Evolutionary conservation across 371 early-diverging fungal species (phyloP).

Genomic region (Mucor circinelloides): DNA sequence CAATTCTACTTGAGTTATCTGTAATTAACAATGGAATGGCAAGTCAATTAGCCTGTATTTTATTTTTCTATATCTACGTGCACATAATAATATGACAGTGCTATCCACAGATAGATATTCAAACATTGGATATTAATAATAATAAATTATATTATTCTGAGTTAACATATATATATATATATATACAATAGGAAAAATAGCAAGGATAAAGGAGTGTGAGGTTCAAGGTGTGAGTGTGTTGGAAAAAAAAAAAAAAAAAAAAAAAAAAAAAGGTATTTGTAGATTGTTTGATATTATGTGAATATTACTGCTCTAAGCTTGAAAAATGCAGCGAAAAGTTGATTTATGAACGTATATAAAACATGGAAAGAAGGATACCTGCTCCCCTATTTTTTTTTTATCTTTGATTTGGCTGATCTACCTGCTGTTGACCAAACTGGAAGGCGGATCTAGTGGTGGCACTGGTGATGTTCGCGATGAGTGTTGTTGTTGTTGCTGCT

Average conservation of each 20-base stretch:
- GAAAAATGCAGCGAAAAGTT: not conserved
- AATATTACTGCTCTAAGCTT: not conserved
- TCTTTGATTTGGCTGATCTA: not conserved
- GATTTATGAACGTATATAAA: not conserved
- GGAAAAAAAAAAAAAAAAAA: not conserved
- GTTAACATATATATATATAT: not conserved
- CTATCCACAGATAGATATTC: not conserved
- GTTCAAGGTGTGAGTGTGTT: not conserved
- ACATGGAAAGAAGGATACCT: constrained; percentile 2
- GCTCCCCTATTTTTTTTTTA: not conserved
- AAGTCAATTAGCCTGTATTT: not conserved
- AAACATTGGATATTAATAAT: not conserved
- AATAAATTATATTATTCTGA: not conserved
- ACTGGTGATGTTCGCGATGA: not conserved
- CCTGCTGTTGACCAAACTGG: not conserved
- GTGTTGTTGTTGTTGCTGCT: not conserved
- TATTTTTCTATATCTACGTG: not conserved
- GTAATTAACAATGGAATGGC: no score
- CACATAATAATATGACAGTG: not conserved
- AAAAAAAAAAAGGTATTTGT: constrained; percentile 2
- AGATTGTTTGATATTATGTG: not conserved
- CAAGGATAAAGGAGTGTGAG: not conserved
- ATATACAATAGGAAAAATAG: not conserved
- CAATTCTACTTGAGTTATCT: no score
- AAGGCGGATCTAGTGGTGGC: not conserved